Conservation (phyloP, 129 eudicot species). For the Kitagawia praeruptora region DNA sequence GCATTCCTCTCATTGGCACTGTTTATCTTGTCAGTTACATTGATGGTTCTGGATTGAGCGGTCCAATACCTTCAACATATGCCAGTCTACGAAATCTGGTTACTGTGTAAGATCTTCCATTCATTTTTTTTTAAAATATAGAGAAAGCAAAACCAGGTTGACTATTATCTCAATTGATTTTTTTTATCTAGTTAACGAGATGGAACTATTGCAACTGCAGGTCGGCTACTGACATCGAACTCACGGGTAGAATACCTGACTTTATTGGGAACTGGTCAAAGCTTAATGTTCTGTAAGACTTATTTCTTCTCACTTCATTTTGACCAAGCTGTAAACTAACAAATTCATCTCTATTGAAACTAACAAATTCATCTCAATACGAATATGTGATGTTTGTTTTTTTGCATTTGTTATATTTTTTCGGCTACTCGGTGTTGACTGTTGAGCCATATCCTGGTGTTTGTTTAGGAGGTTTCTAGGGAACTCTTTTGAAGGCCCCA, state of each 20-base stretch:
- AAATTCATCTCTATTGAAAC: neutral
- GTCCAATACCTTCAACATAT: constrained; percentile 60
- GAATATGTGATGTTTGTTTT: neutral
- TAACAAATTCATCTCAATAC: no score
- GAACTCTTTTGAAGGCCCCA: constrained; percentile 67
- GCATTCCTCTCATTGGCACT: neutral
- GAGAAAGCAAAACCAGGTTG: neutral
- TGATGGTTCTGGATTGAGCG: constrained; percentile 72
- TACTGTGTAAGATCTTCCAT: constrained; percentile 41
- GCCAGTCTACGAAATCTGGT: constrained; percentile 44
- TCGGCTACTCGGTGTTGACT: neutral
- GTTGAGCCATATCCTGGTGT: constrained; percentile 5
- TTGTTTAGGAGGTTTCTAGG: constrained; percentile 66
- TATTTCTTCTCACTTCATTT: neutral
- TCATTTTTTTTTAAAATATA: neutral
- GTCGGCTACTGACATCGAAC: constrained; percentile 50
- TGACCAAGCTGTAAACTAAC: neutral
- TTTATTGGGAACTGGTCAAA: constrained; percentile 64
- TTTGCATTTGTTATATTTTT: neutral
- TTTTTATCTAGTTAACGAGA: constrained; percentile 6
- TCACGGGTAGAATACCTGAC: constrained; percentile 65
- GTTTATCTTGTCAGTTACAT: constrained; percentile 46
- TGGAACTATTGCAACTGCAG: constrained; percentile 35
- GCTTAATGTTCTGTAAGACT: constrained; percentile 41
- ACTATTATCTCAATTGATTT: neutral